phyloP scores from a whole-genome alignment of 345 rosid genomes.

The Lepidium africanum region DNA sequence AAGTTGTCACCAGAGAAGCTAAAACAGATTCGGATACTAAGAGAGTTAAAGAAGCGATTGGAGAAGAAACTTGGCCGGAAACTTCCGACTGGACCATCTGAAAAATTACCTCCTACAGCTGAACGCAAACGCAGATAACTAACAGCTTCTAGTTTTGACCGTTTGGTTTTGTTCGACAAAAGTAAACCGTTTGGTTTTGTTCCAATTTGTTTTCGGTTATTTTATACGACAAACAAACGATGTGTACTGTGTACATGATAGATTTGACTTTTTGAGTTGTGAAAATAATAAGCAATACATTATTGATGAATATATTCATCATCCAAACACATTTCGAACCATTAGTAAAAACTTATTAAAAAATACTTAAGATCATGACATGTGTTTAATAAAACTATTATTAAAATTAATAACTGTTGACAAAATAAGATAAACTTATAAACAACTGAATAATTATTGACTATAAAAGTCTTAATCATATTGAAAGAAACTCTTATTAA shows the following conservation, averaged over 20 bases:
- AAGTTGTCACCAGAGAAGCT: constrained; percentile 78
- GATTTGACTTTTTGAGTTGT: neutral
- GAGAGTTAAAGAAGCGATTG: constrained; percentile 59
- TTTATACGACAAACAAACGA: neutral
- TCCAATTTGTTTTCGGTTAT: neutral
- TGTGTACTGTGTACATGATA: neutral
- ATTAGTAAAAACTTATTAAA: too few relatives aligned
- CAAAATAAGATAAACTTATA: too few relatives aligned
- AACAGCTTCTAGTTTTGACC: neutral
- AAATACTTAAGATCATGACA: neutral
- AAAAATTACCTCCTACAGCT: constrained; percentile 70
- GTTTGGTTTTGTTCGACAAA: neutral
- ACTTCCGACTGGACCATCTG: constrained; percentile 67
- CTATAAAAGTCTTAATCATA: too few relatives aligned
- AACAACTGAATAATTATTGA: too few relatives aligned
- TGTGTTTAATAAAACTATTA: neutral
- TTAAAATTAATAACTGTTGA: too few relatives aligned
- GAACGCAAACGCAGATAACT: constrained; percentile 30
- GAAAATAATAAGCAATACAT: neutral
- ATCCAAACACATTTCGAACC: neutral
- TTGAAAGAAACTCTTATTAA: too few relatives aligned
- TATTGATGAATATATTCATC: neutral
- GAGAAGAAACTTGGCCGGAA: constrained; percentile 60
- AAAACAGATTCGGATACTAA: constrained; percentile 62
- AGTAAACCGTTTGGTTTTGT: neutral